Conservation (phyloP, 768 basidiomycete species). For the Zangia roseola region DNA sequence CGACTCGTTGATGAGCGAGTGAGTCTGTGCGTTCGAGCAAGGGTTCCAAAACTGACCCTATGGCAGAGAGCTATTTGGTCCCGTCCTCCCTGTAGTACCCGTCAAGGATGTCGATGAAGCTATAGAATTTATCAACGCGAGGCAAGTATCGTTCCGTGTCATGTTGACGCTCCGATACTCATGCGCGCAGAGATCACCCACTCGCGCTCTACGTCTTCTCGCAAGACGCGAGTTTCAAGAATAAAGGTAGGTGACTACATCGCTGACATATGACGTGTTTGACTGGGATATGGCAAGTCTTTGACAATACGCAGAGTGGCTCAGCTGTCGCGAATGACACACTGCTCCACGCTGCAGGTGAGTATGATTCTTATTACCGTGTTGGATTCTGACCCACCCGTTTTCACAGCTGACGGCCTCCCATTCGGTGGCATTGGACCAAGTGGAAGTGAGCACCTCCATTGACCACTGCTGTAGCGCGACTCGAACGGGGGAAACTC, state of each 20-base stretch:
- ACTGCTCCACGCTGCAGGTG: slow-evolving; percentile 58
- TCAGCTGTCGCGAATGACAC: slow-evolving; percentile 68
- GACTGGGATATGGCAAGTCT: slow-evolving; percentile 43
- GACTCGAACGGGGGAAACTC: not conserved
- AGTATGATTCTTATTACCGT: slow-evolving; percentile 7
- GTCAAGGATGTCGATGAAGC: slow-evolving; percentile 72
- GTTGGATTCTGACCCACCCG: not conserved
- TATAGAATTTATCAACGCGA: slow-evolving; percentile 62
- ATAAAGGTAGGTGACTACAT: slow-evolving; percentile 46
- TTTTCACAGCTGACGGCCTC: slow-evolving; percentile 49
- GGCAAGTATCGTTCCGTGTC: slow-evolving; percentile 35
- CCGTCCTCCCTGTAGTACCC: slow-evolving; percentile 71
- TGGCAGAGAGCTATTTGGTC: slow-evolving; percentile 79
- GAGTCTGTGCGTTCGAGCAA: slow-evolving; percentile 24
- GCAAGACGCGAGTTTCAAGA: slow-evolving; percentile 53
- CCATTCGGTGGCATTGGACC: slow-evolving; percentile 75
- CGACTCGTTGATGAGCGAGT: slow-evolving; percentile 81
- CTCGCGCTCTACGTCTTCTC: slow-evolving; percentile 80
- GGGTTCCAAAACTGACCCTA: not conserved
- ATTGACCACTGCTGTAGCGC: not conserved
- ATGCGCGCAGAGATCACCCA: slow-evolving; percentile 59
- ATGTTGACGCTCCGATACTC: not conserved
- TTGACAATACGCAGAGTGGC: slow-evolving; percentile 70
- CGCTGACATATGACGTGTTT: not conserved
- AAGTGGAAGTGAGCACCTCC: slow-evolving; percentile 59